phyloP scores from a whole-genome alignment of 2,329 filamentous ascomycete genomes.

The Aspergillus fischeri region DNA sequence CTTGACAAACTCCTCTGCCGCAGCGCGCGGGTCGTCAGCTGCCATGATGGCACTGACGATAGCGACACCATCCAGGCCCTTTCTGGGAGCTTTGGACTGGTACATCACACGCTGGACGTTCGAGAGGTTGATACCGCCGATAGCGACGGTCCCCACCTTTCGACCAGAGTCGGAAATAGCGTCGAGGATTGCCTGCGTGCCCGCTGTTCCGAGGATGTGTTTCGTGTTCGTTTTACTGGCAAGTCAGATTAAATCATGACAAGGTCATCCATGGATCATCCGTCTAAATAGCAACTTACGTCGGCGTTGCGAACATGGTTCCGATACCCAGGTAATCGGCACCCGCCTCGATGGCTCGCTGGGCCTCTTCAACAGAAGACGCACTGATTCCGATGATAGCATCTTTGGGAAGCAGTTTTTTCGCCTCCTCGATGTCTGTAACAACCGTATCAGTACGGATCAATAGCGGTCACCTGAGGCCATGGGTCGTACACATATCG shows the following conservation, averaged over 20 bases:
- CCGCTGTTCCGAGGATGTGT: slow-evolving; percentile 69
- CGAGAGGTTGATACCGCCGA: slow-evolving; percentile 77
- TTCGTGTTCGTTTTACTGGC: slow-evolving; percentile 81
- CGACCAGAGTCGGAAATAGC: slow-evolving; percentile 50
- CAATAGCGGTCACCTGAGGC: not conserved
- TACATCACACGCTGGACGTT: slow-evolving; percentile 73
- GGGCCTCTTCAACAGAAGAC: slow-evolving; percentile 68
- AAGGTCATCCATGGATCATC: not conserved
- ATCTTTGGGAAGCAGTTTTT: slow-evolving; percentile 65
- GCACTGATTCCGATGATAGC: slow-evolving; percentile 88
- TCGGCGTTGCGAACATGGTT: slow-evolving; percentile 80
- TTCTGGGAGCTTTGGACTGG: slow-evolving; percentile 57
- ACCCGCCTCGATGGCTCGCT: slow-evolving; percentile 66
- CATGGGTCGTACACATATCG: slow-evolving; percentile 64
- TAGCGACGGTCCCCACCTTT: slow-evolving; percentile 62
- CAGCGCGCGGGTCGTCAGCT: slow-evolving; percentile 61
- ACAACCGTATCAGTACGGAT: slow-evolving; percentile 1
- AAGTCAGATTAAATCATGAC: slow-evolving; percentile 3
- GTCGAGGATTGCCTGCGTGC: slow-evolving; percentile 63
- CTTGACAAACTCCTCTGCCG: slow-evolving; percentile 56
- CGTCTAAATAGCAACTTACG: slow-evolving; percentile 50
- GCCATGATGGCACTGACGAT: slow-evolving; percentile 86
- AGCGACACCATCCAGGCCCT: slow-evolving; percentile 73
- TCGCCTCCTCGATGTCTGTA: slow-evolving; percentile 60
- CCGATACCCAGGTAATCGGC: slow-evolving; percentile 90